These are phyloP conservation scores for Lithospermum erythrorhizon DNA, from an alignment of 257 asterid species.

Conservation along the genomic window DNA sequence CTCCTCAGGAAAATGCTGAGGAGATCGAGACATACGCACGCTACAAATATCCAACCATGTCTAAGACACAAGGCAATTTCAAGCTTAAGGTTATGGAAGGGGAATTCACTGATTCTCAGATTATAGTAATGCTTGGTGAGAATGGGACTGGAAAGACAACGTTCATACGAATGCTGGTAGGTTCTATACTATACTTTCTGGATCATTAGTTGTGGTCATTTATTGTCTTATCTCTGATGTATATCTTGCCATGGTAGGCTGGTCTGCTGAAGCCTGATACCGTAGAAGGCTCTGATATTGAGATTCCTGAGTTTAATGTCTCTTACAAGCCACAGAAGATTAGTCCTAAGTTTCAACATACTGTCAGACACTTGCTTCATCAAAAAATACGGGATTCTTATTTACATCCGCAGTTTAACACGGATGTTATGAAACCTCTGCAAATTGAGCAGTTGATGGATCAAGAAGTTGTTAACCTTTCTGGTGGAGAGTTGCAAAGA, in stretches of 20 bases:
- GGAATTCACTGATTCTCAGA: slow-evolving; percentile 96
- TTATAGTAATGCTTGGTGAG: slow-evolving; percentile 97
- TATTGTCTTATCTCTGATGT: neutral
- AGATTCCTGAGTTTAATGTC: slow-evolving; percentile 90
- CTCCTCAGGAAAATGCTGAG: slow-evolving; percentile 85
- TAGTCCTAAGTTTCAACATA: slow-evolving; percentile 63
- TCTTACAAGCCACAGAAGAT: slow-evolving; percentile 98
- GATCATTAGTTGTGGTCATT: slow-evolving; percentile 6
- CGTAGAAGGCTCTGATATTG: slow-evolving; percentile 60
- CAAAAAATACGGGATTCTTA: slow-evolving; percentile 74
- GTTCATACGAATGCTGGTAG: slow-evolving; percentile 91
- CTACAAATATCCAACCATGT: slow-evolving; percentile 83
- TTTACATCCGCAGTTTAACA: slow-evolving; percentile 80
- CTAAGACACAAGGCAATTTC: slow-evolving; percentile 87
- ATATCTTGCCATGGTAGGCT: slow-evolving; percentile 40
- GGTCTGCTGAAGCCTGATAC: slow-evolving; percentile 83
- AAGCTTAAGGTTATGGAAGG: slow-evolving; percentile 86
- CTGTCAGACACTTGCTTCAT: slow-evolving; percentile 76
- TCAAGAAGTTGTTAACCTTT: slow-evolving; percentile 87
- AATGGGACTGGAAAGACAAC: slow-evolving; percentile 98
- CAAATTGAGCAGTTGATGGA: slow-evolving; percentile 96
- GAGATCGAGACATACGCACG: slow-evolving; percentile 84
- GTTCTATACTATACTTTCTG: neutral
- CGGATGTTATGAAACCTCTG: slow-evolving; percentile 98
- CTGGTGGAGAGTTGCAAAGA: slow-evolving; percentile 99